Conservation (phyloP, 2,329 filamentous ascomycete species). For the Pseudopithomyces chartarum region DNA sequence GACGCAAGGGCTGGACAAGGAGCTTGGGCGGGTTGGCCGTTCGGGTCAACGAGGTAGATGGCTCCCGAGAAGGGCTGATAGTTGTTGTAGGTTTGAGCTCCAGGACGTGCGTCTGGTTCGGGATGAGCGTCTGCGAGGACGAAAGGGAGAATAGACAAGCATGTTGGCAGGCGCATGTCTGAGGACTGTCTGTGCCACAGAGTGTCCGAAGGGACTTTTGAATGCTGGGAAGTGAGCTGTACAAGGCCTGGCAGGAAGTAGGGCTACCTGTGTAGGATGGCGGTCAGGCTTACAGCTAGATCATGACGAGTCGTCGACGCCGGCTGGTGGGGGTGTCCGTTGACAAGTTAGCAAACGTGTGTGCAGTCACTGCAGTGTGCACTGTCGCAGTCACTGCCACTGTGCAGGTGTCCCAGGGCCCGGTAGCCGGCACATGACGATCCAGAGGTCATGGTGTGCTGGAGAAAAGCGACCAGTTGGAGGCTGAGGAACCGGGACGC, state of each 20-base stretch:
- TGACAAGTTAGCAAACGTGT: constrained; percentile 1
- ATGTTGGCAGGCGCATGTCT: constrained; percentile 24
- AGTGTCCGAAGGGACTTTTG: constrained; percentile 6
- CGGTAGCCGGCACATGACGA: neutral
- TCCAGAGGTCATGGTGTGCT: neutral
- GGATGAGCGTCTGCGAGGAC: constrained; percentile 21
- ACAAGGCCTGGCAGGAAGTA: neutral
- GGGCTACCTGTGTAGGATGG: constrained; percentile 18
- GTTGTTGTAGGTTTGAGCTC: constrained; percentile 28
- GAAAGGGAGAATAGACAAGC: constrained; percentile 14
- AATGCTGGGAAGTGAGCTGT: constrained; percentile 1
- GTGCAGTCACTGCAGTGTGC: neutral
- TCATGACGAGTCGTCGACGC: constrained; percentile 34
- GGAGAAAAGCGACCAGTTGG: constrained; percentile 16
- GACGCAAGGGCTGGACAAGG: constrained; percentile 42
- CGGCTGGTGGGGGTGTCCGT: constrained; percentile 18
- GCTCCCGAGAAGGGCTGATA: constrained; percentile 48
- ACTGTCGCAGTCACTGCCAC: no score
- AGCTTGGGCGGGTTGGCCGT: constrained; percentile 40
- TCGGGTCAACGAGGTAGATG: constrained; percentile 43
- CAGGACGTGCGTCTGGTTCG: constrained; percentile 30
- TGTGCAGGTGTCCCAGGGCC: no score
- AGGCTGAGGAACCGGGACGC: constrained; percentile 10
- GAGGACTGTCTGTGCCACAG: neutral
- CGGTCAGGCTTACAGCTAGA: constrained; percentile 36